These are phyloP conservation scores for Elsinoe ampelina DNA, from an alignment of 2,329 filamentous ascomycete species.

Conservation along the genomic window DNA sequence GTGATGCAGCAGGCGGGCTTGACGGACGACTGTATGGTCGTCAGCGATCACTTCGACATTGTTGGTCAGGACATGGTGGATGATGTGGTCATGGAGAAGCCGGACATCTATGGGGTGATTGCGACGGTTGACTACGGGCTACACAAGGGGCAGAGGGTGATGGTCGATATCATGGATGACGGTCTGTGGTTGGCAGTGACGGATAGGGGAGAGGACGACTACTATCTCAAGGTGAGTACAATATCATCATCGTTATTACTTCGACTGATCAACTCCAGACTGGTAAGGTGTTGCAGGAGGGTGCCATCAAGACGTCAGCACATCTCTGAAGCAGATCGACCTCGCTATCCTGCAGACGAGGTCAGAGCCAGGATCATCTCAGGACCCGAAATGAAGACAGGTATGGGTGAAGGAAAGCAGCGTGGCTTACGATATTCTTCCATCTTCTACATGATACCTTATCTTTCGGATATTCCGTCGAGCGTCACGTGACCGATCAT, in stretches of 20 bases:
- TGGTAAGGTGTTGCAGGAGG: background rate
- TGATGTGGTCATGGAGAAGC: slow-evolving; percentile 1
- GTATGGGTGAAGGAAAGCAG: too few species aligned
- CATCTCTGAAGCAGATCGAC: background rate
- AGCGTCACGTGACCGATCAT: too few species aligned
- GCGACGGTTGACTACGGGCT: background rate
- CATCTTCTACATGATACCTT: too few species aligned
- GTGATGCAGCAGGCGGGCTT: background rate
- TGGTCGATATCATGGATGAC: background rate
- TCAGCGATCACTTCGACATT: slow-evolving; percentile 7
- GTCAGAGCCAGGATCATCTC: background rate
- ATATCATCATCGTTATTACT: background rate
- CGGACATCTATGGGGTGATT: background rate
- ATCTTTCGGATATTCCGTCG: too few species aligned
- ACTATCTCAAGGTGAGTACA: background rate
- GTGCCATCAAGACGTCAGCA: background rate
- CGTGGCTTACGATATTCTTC: too few species aligned
- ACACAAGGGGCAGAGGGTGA: background rate
- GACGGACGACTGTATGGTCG: background rate
- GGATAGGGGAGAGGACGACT: background rate
- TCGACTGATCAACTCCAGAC: background rate
- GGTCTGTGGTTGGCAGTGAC: background rate
- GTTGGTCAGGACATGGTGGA: background rate
- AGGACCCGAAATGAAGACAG: too few species aligned
- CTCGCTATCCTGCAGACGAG: background rate